Evolutionary conservation across 495 filamentous ascomycete species (phyloP).

Genomic region (Jackrogersella multiformis): DNA sequence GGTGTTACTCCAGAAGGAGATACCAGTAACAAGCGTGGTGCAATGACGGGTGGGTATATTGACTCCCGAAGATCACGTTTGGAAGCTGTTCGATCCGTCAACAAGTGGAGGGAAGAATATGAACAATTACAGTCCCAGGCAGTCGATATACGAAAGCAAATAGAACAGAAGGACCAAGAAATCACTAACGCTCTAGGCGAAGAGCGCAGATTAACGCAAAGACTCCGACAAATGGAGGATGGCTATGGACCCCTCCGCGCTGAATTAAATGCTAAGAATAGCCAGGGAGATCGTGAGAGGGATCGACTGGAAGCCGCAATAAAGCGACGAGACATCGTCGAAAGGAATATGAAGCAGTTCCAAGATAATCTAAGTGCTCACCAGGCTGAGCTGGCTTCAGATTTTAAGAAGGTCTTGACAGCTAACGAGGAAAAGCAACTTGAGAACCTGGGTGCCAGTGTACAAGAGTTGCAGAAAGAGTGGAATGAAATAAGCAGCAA

Average conservation of each 20-base stretch:
- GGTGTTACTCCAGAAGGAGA: slow-evolving; percentile 96
- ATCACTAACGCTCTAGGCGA: slow-evolving; percentile 84
- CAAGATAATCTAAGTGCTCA: slow-evolving; percentile 76
- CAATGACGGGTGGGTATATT: slow-evolving; percentile 91
- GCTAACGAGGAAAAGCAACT: slow-evolving; percentile 82
- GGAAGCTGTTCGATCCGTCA: slow-evolving; percentile 80
- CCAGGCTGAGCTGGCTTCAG: slow-evolving; percentile 79
- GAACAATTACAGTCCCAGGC: slow-evolving; percentile 67
- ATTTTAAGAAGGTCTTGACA: slow-evolving; percentile 92
- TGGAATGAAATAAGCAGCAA: slow-evolving; percentile 76
- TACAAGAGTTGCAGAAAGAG: slow-evolving; percentile 76
- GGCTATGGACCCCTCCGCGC: slow-evolving; percentile 81
- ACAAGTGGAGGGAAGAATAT: slow-evolving; percentile 76
- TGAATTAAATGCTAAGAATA: slow-evolving; percentile 75
- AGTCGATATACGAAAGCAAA: slow-evolving; percentile 57
- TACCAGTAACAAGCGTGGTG: slow-evolving; percentile 90
- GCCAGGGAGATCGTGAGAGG: slow-evolving; percentile 75
- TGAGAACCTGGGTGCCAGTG: slow-evolving; percentile 70
- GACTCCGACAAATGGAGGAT: slow-evolving; percentile 77
- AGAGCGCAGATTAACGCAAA: slow-evolving; percentile 83
- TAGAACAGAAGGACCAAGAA: slow-evolving; percentile 83
- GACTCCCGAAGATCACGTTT: slow-evolving; percentile 84
- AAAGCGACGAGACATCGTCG: slow-evolving; percentile 74
- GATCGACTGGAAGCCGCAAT: slow-evolving; percentile 78
- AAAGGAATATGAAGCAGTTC: slow-evolving; percentile 76